Evolutionary conservation across 208 protist species (phyloP).

Genomic region (Crithidia thermophila): DNA sequence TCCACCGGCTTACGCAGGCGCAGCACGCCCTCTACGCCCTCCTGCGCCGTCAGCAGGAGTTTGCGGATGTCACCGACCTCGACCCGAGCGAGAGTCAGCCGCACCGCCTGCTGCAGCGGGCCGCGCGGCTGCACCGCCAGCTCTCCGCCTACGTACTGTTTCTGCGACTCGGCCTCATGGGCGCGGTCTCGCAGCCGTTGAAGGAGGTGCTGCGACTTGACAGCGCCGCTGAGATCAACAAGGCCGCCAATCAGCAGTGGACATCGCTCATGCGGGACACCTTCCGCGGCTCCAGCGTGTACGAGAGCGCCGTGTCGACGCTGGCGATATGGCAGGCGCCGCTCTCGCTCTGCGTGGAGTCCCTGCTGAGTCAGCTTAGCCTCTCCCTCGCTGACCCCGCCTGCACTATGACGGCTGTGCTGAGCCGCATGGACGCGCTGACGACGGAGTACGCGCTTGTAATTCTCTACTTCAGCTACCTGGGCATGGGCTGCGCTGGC

Average conservation of each 20-base stretch:
- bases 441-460: constrained; percentile 53
- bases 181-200: constrained; percentile 34
- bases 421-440: constrained; percentile 35
- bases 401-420: constrained; percentile 32
- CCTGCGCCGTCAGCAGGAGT: constrained; percentile 51
- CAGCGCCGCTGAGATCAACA: constrained; percentile 19
- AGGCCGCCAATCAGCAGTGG: constrained; percentile 34
- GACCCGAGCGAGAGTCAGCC: constrained; percentile 40
- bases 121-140: constrained; percentile 34
- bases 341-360: constrained; percentile 57
- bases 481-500: constrained; percentile 2
- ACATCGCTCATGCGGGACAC: constrained; percentile 36
- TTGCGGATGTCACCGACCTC: constrained; percentile 36
- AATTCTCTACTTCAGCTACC: constrained; percentile 60
- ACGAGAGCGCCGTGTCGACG: constrained; percentile 20
- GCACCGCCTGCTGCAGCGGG: constrained; percentile 41
- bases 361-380: constrained; percentile 44
- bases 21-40: constrained; percentile 58
- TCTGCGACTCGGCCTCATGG: constrained; percentile 27
- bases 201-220: constrained; percentile 43
- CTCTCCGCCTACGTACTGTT: constrained; percentile 35
- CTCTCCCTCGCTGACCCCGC: constrained; percentile 27
- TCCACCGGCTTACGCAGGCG: constrained; percentile 45
- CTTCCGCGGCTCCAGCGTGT: constrained; percentile 31
- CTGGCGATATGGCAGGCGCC: constrained; percentile 39